Evolutionary conservation across 345 rosid genomes (phyloP), one percentile per base, ranked within the genome.

Genomic region (Bretschneidera sinensis): DNA sequence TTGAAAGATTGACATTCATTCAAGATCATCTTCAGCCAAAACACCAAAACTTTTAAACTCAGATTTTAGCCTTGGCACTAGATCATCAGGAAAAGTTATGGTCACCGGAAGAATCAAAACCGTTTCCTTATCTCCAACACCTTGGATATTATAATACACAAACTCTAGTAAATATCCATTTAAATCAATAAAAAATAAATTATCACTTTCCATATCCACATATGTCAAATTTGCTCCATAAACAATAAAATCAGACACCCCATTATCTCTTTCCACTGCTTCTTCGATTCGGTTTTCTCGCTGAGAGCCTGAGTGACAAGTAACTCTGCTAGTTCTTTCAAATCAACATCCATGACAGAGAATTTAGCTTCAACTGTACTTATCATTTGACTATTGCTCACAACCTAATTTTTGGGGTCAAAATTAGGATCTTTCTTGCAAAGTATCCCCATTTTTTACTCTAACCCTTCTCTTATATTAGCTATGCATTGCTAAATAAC

Each of bases 171-270:
- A 68, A 4, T 65, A 39, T 24, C 76, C 83, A 20, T 71, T 81
- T 65, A 83, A 56, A 51, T 58, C 80, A n/a, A 84, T 21, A 20
- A 69, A 82, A 15, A 83, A 81, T 24, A 74, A 14, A 50, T 73
- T 65, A 14, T 68, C 83, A 31, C 62, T 69, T 49, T 70, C 85
- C 21, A 85, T 17, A 69, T 84, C 74, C 71, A 82, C 52, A 61
- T 82, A 86, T 28, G 92, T 84, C 62, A 89, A 25, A 21, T 75
- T 90, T 17, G 82, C 79, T n/a, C 97, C 95, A 24, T 90, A 90
- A 1, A 90, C 48, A 2, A 80, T 59, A 21, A 67, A 80, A 77
- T 90, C 89, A 1, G 62, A 17, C n/a, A 49, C 67, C 53, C 89
- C 89, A 13, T 73, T 58, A 9, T 75, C 80, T n/a, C 50, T 73